Evolutionary conservation across 345 rosid species (phyloP).

Genomic region (Hibiscus trionum): DNA sequence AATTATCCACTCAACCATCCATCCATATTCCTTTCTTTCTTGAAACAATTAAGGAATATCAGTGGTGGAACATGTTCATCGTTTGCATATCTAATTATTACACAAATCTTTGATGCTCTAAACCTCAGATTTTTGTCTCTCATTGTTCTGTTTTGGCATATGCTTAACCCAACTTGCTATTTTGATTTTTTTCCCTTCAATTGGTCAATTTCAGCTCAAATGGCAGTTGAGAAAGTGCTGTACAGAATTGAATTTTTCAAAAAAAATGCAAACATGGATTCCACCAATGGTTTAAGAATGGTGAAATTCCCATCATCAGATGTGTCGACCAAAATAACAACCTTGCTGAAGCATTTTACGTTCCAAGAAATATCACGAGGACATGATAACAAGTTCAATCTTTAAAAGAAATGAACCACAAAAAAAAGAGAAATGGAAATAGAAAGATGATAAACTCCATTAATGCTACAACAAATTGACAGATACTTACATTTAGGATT

Average conservation of each 20-base stretch:
- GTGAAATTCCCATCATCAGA: neutral
- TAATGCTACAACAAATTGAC: neutral
- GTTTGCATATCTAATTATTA: neutral
- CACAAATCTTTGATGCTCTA: neutral
- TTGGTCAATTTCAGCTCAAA: conserved; percentile 6
- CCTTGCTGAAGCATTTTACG: neutral
- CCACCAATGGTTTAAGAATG: neutral
- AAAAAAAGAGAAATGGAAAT: too few species aligned
- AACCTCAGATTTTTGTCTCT: neutral
- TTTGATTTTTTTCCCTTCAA: neutral
- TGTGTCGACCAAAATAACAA: neutral
- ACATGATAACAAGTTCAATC: neutral
- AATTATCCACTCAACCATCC: neutral
- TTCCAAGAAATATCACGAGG: neutral
- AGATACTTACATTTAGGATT: neutral
- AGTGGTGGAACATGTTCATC: neutral
- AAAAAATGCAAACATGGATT: neutral
- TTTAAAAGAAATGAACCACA: neutral
- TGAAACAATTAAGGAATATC: neutral
- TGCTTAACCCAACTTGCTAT: neutral
- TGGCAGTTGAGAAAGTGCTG: too few species aligned
- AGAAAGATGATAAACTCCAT: neutral
- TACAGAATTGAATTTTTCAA: neutral
- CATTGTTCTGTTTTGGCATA: neutral
- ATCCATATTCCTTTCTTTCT: neutral